Conservation (phyloP, 2,329 filamentous ascomycete species). For the Penicillium fuscoglaucum region DNA sequence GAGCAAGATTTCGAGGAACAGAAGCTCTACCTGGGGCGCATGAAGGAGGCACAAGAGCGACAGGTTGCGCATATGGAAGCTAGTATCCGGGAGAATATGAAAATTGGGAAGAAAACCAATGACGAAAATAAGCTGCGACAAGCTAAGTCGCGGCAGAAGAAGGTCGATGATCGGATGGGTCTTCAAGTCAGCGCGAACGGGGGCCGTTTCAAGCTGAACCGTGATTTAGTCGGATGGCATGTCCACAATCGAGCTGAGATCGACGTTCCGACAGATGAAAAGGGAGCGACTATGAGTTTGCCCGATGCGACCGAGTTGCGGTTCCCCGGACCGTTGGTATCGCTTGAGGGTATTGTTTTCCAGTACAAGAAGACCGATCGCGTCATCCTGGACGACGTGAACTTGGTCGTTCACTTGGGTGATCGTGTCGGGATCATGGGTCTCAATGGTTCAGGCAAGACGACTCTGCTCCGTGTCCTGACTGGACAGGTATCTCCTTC, state of each 20-base stretch:
- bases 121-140: conserved; percentile 86
- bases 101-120: conserved; percentile 71
- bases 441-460: conserved; percentile 79
- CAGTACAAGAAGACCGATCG: conserved; percentile 55
- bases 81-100: conserved; percentile 72
- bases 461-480: conserved; percentile 71
- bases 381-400: conserved; percentile 61
- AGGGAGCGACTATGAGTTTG: conserved; percentile 57
- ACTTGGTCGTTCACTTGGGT: conserved; percentile 69
- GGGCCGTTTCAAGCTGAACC: conserved; percentile 75
- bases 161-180: conserved; percentile 78
- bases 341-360: conserved; percentile 68
- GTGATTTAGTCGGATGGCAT: conserved; percentile 67
- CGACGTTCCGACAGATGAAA: conserved; percentile 65
- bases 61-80: conserved; percentile 79
- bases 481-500: conserved; percentile 61
- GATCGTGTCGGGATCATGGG: conserved; percentile 75
- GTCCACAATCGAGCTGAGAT: conserved; percentile 63
- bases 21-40: conserved; percentile 66
- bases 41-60: conserved; percentile 80
- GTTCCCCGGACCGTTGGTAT: conserved; percentile 73
- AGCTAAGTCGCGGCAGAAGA: conserved; percentile 80
- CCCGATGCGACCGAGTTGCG: conserved; percentile 68
- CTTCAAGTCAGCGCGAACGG: conserved; percentile 71
- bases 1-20: conserved; percentile 66